Percentiles rank a stretch among this genome's conserved stretches.
Conservation (phyloP, 2,329 filamentous ascomycete genomes). For the Magnaporthiopsis poae region DNA sequence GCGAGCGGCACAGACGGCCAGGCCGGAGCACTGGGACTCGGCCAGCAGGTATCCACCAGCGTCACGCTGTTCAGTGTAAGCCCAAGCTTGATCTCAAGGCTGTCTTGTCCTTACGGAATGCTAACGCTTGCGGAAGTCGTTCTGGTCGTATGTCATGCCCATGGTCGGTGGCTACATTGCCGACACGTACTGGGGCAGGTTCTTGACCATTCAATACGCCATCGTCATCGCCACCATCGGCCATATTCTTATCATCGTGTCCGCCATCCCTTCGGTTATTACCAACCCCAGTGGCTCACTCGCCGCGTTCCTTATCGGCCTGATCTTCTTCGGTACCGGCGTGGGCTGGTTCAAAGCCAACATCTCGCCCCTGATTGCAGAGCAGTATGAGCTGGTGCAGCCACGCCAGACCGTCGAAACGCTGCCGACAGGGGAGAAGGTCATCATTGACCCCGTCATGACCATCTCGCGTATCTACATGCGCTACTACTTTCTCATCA, state of each 20-base stretch:
- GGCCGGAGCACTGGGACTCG: slow-evolving; percentile 49
- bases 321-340: slow-evolving; percentile 45
- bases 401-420: slow-evolving; percentile 47
- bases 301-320: slow-evolving; percentile 58
- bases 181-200: slow-evolving; percentile 63
- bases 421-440: slow-evolving; percentile 48
- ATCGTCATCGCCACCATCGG: slow-evolving; percentile 56
- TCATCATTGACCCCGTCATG: slow-evolving; percentile 60
- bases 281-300: slow-evolving; percentile 46
- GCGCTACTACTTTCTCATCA: slow-evolving; percentile 57
- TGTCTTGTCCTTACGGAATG: neutral
- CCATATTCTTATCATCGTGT: slow-evolving; percentile 55
- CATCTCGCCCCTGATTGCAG: slow-evolving; percentile 64
- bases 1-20: slow-evolving; percentile 26
- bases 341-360: slow-evolving; percentile 77
- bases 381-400: slow-evolving; percentile 49
- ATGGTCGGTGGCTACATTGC: slow-evolving; percentile 41
- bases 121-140: slow-evolving; percentile 28
- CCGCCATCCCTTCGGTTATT: slow-evolving; percentile 55
- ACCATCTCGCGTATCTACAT: slow-evolving; percentile 61
- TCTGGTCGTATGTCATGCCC: slow-evolving; percentile 35
- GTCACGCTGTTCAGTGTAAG: slow-evolving; percentile 35
- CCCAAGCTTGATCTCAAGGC: slow-evolving; percentile 24
- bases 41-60: slow-evolving; percentile 43
- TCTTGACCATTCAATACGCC: slow-evolving; percentile 61